Evolutionary conservation across 176 grass and related monocot species (phyloP).

Genomic region (maize (Zea mays)): Zm-B73-REFERENCE-NAM-5.0 NC_050096.1:16255501-16256000

Average conservation of each 20-base stretch:
- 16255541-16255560: conserved; percentile 16
- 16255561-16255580: conserved; percentile 42
- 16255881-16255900: not conserved
- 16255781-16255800: conserved; percentile 39
- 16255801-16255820: conserved; percentile 41
- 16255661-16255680: not conserved
- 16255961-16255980: not conserved
- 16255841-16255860: conserved; percentile 33
- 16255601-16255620: not conserved
- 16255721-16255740: too few relatives aligned
- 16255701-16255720: conserved; percentile 37
- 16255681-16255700: not conserved
- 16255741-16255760: conserved; percentile 18
- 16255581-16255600: conserved; percentile 29
- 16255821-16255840: not conserved
- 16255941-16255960: not conserved
- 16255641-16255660: not conserved
- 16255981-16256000: not conserved
- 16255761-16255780: conserved; percentile 32
- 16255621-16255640: conserved; percentile 36
- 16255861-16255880: conserved; percentile 43
- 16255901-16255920: not conserved
- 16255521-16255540: not conserved
- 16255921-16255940: not conserved
- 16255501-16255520: conserved; percentile 15